Base-by-base conservation (phyloP, 129 eudicot species). In the Lonicera japonica region DNA sequence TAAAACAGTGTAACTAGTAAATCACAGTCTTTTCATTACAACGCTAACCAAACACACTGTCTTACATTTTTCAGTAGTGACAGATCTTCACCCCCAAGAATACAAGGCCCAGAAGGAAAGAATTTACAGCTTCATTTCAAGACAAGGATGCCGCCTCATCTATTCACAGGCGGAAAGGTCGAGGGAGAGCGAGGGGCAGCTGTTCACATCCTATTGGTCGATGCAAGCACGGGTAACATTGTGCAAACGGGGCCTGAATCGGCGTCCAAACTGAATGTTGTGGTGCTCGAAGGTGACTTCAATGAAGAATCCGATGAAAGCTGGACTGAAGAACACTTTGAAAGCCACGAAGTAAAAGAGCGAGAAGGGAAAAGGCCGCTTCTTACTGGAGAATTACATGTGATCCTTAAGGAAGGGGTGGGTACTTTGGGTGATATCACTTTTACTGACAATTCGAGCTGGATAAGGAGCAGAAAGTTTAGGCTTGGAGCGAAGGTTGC, bases 121-220 rank as follows among this genome's bases (percentile, higher is more conserved):
- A 29, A 40, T 20, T 50, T 70, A 25, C 85, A 80, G 54, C 85
- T 80, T 51, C 71, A 75, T 15, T 75, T 71, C 63, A 52, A 69
- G 68, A 80, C 80, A 34, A 75, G 75, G 75, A 80, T 80, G 85
- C 85, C 85, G 58, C 85, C 85, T 71, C 85, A 80, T 71, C 80
- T 80, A 34, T 80, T 80, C 67, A 80, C 85, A 34, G 85, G 85
- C 24, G 85, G 81, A 23, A 80, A 75, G 55, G 85, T 80, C 19
- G 85, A 80, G 43, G 85, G 85, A 53, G 85, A 80, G 70, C 85
- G 70, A 80, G 85, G 85, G n/a, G 78, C 81, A 12, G 72, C 78
- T 53, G 70, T 80, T 19, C 85, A 80, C 40, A 68, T 75, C 45
- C 81, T 80, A 40, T 63, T 80, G 63, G 5, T 75, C 63, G 85